These are phyloP conservation scores for Parastagonospora avenae DNA, from an alignment of 2,329 filamentous ascomycete species.

Conservation along the genomic window DNA sequence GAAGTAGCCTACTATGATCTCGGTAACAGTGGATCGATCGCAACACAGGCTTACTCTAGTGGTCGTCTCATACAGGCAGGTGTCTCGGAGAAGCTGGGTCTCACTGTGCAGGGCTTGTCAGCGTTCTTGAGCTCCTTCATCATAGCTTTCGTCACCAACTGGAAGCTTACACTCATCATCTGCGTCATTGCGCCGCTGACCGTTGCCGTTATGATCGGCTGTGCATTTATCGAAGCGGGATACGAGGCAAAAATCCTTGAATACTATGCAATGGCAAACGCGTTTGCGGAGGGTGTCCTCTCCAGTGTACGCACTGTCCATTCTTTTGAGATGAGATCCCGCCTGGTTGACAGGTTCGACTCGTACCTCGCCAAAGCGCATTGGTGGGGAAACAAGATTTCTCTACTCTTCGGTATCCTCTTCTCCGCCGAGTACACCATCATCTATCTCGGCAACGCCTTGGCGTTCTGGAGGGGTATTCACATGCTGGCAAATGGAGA, in stretches of 20 bases:
- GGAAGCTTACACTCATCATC: conserved; percentile 84
- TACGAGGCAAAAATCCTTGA: conserved; percentile 6
- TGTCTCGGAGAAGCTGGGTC: conserved; percentile 41
- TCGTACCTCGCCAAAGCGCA: conserved; percentile 56
- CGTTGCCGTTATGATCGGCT: conserved; percentile 37
- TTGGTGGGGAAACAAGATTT: conserved; percentile 61
- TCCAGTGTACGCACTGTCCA: conserved; percentile 52
- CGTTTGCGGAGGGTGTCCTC: conserved; percentile 13
- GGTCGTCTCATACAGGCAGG: conserved; percentile 21
- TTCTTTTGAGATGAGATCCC: conserved; percentile 62
- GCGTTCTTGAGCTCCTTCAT: conserved; percentile 82
- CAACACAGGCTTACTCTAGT: conserved; percentile 20
- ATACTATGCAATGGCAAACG: conserved; percentile 6
- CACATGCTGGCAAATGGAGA: conserved; percentile 19
- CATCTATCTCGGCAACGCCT: conserved; percentile 66
- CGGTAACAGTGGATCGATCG: conserved; percentile 18
- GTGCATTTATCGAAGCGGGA: conserved; percentile 19
- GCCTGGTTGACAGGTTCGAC: conserved; percentile 63
- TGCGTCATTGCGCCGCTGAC: conserved; percentile 1
- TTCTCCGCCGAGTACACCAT: conserved; percentile 68
- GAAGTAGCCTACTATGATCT: conserved; percentile 35
- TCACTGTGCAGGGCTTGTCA: conserved; percentile 47
- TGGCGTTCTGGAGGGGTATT: conserved; percentile 69
- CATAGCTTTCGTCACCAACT: conserved; percentile 87
- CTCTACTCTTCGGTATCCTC: conserved; percentile 59